Percentiles rank a stretch among this genome's conserved stretches.
Conservation (phyloP, 2,329 filamentous ascomycete genomes). For the Seiridium cupressi region DNA sequence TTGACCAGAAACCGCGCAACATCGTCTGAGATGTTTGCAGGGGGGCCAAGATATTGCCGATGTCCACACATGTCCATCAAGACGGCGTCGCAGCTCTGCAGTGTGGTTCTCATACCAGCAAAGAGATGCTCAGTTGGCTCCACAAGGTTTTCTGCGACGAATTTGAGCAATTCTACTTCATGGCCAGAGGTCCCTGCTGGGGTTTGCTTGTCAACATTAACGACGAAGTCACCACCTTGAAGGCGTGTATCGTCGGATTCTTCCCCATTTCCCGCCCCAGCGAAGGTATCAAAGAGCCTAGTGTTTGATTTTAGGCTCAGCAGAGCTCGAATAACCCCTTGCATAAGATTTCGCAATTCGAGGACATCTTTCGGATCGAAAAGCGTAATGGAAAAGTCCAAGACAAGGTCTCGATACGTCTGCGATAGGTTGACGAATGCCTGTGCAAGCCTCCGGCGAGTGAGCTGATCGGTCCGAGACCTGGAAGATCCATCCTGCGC, state of each 20-base stretch:
- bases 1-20: slow-evolving; percentile 35
- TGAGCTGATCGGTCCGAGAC: slow-evolving; percentile 20
- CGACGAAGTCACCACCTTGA: slow-evolving; percentile 24
- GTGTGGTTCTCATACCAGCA: slow-evolving; percentile 39
- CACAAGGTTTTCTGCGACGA: slow-evolving; percentile 34
- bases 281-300: slow-evolving; percentile 37
- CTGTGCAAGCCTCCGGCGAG: slow-evolving; percentile 44
- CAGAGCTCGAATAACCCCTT: slow-evolving; percentile 52
- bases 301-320: slow-evolving; percentile 50
- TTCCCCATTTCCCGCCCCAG: slow-evolving; percentile 16
- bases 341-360: slow-evolving; percentile 51
- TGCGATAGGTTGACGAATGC: slow-evolving; percentile 56
- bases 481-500: slow-evolving; percentile 31
- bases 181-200: slow-evolving; percentile 16
- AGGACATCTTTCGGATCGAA: slow-evolving; percentile 49
- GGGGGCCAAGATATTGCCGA: slow-evolving; percentile 44
- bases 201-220: slow-evolving; percentile 30
- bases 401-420: slow-evolving; percentile 52
- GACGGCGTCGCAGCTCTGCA: slow-evolving; percentile 48
- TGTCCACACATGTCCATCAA: slow-evolving; percentile 54
- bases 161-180: slow-evolving; percentile 18
- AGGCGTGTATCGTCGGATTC: slow-evolving; percentile 3
- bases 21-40: slow-evolving; percentile 39
- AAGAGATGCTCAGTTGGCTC: slow-evolving; percentile 46
- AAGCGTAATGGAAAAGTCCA: slow-evolving; percentile 55